These are phyloP conservation scores for Kazachstania africana DNA, from an alignment of 805 yeast genomes.

Conservation along the genomic window DNA sequence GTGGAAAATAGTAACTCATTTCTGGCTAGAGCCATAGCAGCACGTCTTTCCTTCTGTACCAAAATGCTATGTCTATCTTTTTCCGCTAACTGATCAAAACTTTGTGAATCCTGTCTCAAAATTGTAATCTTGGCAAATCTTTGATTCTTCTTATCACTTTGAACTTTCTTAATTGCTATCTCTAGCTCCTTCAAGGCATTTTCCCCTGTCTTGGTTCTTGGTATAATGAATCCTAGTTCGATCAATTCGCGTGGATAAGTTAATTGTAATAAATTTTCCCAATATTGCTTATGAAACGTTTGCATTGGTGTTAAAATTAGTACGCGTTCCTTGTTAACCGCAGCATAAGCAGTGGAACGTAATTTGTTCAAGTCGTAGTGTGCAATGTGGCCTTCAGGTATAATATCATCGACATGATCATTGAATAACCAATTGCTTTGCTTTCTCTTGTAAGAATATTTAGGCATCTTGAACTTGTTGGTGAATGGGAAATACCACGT, in stretches of 20 bases:
- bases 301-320: slow-evolving; percentile 86
- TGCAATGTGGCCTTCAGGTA: slow-evolving; percentile 62
- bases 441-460: slow-evolving; percentile 34
- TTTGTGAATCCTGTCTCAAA: slow-evolving; percentile 79
- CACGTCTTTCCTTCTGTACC: slow-evolving; percentile 81
- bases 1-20: slow-evolving; percentile 85
- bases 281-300: slow-evolving; percentile 71
- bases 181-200: slow-evolving; percentile 61
- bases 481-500: slow-evolving; percentile 27
- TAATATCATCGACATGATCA: slow-evolving; percentile 39
- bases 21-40: slow-evolving; percentile 88
- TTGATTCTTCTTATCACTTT: slow-evolving; percentile 47
- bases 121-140: slow-evolving; percentile 79
- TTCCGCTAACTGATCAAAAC: slow-evolving; percentile 64
- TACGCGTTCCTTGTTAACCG: slow-evolving; percentile 68
- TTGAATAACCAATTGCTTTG: slow-evolving; percentile 34
- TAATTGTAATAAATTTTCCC: slow-evolving; percentile 69
- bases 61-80: slow-evolving; percentile 80
- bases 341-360: slow-evolving; percentile 60
- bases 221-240: slow-evolving; percentile 85
- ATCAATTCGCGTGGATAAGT: slow-evolving; percentile 76
- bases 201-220: slow-evolving; percentile 76
- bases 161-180: slow-evolving; percentile 59
- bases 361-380: slow-evolving; percentile 78
- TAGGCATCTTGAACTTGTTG: slow-evolving; percentile 27